These are phyloP conservation scores for Lanmaoa pseudosensibilis DNA, from an alignment of 768 basidiomycete species.

Conservation along the genomic window DNA sequence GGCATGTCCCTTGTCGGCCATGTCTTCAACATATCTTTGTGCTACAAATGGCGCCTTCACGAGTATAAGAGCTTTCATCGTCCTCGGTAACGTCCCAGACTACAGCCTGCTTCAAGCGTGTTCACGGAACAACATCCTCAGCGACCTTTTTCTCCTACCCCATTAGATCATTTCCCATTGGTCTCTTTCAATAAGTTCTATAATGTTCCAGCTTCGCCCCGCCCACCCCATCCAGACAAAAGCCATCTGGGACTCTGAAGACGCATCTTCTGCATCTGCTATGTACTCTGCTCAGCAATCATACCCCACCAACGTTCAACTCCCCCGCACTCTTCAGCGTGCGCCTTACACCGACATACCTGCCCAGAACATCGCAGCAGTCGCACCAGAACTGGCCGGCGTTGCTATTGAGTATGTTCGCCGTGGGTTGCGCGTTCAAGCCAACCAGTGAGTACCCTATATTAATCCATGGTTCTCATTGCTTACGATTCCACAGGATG, in stretches of 20 bases:
- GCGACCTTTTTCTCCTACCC: constrained; percentile 20
- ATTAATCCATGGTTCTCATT: constrained; percentile 11
- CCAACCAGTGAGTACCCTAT: constrained; percentile 40
- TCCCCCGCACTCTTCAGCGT: constrained; percentile 69
- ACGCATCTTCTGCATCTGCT: constrained; percentile 23
- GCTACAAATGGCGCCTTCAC: constrained; percentile 25
- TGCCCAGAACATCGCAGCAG: constrained; percentile 52
- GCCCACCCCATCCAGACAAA: constrained; percentile 38
- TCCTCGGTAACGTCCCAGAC: constrained; percentile 16
- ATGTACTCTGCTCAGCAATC: constrained; percentile 33
- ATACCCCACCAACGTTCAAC: constrained; percentile 47
- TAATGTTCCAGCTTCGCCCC: constrained; percentile 37
- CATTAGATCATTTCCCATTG: constrained; percentile 20
- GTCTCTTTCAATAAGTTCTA: constrained; percentile 7
- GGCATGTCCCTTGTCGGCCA: constrained; percentile 16
- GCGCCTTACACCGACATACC: constrained; percentile 60
- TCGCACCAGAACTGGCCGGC: constrained; percentile 49
- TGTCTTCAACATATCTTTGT: constrained; percentile 35
- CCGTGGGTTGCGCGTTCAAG: constrained; percentile 46
- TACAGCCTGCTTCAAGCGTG: constrained; percentile 10
- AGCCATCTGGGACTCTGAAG: constrained; percentile 38
- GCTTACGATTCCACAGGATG: constrained; percentile 39
- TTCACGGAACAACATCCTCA: constrained; percentile 16
- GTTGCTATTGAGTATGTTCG: constrained; percentile 66
- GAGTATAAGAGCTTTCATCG: constrained; percentile 31